Evolutionary conservation across 2,329 filamentous ascomycete species (phyloP).

Genomic region (Colletotrichum destructivum): DNA sequence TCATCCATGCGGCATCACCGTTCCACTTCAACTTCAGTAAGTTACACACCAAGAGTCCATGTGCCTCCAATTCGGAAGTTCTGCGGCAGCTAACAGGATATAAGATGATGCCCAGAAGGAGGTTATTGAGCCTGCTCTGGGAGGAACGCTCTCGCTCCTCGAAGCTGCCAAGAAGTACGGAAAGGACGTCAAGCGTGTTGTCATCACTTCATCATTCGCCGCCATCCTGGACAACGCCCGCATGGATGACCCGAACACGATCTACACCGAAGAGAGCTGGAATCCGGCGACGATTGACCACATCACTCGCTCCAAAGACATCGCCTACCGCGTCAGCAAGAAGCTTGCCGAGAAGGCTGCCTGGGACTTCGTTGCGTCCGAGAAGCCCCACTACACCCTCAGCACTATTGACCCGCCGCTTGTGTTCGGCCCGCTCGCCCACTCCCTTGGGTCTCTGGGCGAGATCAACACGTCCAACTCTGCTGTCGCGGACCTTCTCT

Average conservation of each 20-base stretch:
- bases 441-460: constrained; percentile 61
- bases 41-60: too few relatives aligned
- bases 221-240: constrained; percentile 60
- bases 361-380: constrained; percentile 63
- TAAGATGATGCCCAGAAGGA: constrained; percentile 79
- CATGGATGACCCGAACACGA: constrained; percentile 54
- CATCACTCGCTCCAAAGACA: constrained; percentile 52
- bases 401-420: constrained; percentile 69
- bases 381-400: constrained; percentile 63
- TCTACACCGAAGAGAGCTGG: constrained; percentile 65
- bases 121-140: constrained; percentile 57
- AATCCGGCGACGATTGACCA: constrained; percentile 66
- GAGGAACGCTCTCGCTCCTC: constrained; percentile 59
- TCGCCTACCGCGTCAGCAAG: constrained; percentile 68
- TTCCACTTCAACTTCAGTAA: too few relatives aligned
- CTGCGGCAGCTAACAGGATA: constrained; percentile 44
- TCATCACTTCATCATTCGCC: constrained; percentile 64
- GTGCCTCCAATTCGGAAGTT: too few relatives aligned
- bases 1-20: too few relatives aligned
- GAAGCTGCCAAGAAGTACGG: constrained; percentile 69
- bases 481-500: too few relatives aligned
- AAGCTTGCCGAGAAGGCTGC: constrained; percentile 66
- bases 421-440: constrained; percentile 68
- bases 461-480: constrained; percentile 66
- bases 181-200: constrained; percentile 78